Percentiles rank a stretch among this genome's conserved stretches.
These are phyloP conservation scores for Plantago elongata DNA, from an alignment of 257 asterid species.

Conservation along the genomic window DNA sequence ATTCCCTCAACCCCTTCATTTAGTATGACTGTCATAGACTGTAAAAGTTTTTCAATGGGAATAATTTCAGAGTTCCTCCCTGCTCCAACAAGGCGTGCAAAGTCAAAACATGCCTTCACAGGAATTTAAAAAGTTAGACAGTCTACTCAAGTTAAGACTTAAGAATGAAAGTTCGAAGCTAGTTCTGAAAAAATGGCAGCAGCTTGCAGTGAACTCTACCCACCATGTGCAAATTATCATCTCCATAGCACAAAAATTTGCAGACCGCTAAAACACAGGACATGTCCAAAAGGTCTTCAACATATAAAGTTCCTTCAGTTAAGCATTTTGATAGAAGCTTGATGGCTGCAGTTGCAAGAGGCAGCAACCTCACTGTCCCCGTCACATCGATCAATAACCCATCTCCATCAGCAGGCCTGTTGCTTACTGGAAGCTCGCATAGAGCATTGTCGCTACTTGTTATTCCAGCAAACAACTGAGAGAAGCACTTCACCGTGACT, in stretches of 20 bases:
- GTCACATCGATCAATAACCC: slow-evolving; percentile 70
- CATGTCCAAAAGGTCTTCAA: slow-evolving; percentile 76
- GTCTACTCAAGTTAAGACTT: slow-evolving; percentile 13
- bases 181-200: slow-evolving; percentile 9
- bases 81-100: slow-evolving; percentile 63
- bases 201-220: slow-evolving; percentile 25
- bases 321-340: slow-evolving; percentile 78
- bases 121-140: slow-evolving; percentile 33
- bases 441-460: slow-evolving; percentile 38
- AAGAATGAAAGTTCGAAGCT: slow-evolving; percentile 12
- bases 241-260: slow-evolving; percentile 68
- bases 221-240: slow-evolving; percentile 85
- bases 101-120: slow-evolving; percentile 91
- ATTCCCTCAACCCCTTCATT: slow-evolving; percentile 44
- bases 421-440: slow-evolving; percentile 54
- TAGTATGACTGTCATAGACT: slow-evolving; percentile 51
- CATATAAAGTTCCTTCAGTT: slow-evolving; percentile 81
- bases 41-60: slow-evolving; percentile 68
- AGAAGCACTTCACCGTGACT: slow-evolving; percentile 50
- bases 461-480: slow-evolving; percentile 49
- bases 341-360: slow-evolving; percentile 69
- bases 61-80: slow-evolving; percentile 49
- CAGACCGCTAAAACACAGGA: slow-evolving; percentile 67
- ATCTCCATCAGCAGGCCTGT: slow-evolving; percentile 47
- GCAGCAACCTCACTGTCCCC: slow-evolving; percentile 64